Conservation (phyloP, 2,329 filamentous ascomycete species). For the Phialophora verrucosa region DNA sequence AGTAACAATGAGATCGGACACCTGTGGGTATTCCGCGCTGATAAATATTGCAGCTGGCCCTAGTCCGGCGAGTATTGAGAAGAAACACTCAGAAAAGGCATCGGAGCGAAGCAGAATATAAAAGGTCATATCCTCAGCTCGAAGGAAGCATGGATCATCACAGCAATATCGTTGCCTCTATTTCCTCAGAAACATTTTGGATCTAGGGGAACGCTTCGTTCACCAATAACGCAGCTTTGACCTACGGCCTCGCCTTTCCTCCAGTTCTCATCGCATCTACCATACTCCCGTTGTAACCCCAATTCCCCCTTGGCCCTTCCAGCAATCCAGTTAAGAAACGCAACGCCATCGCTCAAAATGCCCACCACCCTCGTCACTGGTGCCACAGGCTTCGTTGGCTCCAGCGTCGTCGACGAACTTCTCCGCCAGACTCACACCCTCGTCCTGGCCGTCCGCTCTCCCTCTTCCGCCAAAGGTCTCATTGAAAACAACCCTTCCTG, state of each 20-base stretch:
- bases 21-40: constrained; percentile 10
- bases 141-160: background rate
- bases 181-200: background rate
- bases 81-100: background rate
- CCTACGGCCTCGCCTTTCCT: too few species aligned
- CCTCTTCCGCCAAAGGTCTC: constrained; percentile 66
- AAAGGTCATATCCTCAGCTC: background rate
- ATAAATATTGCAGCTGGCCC: constrained; percentile 7
- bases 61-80: background rate
- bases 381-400: constrained; percentile 82
- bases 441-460: constrained; percentile 65
- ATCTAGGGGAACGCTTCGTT: background rate
- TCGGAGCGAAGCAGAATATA: background rate
- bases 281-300: background rate
- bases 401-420: constrained; percentile 77
- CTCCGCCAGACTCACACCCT: constrained; percentile 65
- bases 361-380: constrained; percentile 75
- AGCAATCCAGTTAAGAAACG: too few species aligned
- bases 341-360: constrained; percentile 14
- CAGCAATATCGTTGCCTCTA: background rate
- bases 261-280: background rate
- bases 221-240: background rate
- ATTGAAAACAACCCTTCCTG: constrained; percentile 58
- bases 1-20: background rate
- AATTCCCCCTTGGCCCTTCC: background rate